Evolutionary conservation across 2,329 filamentous ascomycete species (phyloP), one percentile per base, ranked within the genome.

Genomic region (Penicillium sp.): DNA sequence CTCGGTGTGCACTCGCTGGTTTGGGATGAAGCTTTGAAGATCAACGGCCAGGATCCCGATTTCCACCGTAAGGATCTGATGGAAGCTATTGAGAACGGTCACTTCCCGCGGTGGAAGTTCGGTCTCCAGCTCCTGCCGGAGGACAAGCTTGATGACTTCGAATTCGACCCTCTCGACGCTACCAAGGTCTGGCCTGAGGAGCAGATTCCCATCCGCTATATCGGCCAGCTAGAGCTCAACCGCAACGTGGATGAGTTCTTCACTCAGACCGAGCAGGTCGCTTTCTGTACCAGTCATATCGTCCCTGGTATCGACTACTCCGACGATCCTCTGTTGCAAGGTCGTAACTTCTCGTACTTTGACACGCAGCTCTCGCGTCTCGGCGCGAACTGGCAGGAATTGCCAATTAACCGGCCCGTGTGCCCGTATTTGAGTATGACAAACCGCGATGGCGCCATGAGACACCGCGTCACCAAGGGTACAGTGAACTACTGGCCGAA

Each of bases 181-280:
- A 95, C 90, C 36, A 94, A 95, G 75, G 73, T 93, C 24, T 94
- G 90, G 89, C 90, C 90, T 0, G 88, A 94, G 67, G 88, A 93
- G 11, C 73, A 86, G 0, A 77, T 92, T 0, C 90, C 90, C 0
- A 80, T 93, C 18, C 82, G 87, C 7, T 90, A 90, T 67, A 89
- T 95, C 52, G 90, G 89, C 38, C 84, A 92, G 71, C 69, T 95
- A 1, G 87, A 92, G 67, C 81, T 95, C 5, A 92, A 94, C 78
- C 82, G 83, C 50, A 93, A 90, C 55, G 79, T 88, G 1, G 89
- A 93, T 59, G 89, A 95, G 67, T 94, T 83, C 76, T 94, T 94
- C 74, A 79, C 89, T 0, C 83, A 94, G 72, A 91, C 87, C 0
- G 90, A 95, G 75, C 90, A 95, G 72, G 84, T 86, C 1, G 89